A percentile compares a stretch with the other conserved stretches of the same genome.
phyloP scores from a whole-genome alignment of 495 filamentous ascomycete genomes.

The Talaromyces adpressus region DNA sequence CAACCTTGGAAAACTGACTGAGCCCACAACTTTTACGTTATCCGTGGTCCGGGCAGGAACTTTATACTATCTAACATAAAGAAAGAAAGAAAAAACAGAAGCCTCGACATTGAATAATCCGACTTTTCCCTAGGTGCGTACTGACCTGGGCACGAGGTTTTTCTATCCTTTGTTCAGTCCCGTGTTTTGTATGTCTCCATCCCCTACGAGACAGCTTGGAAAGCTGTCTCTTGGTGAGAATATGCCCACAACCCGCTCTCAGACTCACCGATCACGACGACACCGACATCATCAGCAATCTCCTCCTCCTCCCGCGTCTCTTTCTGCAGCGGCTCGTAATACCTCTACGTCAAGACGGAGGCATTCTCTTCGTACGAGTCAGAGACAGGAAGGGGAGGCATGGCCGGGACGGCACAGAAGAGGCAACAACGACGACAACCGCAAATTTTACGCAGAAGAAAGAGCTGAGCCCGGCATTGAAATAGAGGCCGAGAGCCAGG shows the following conservation, averaged over 20 bases:
- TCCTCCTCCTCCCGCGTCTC: neutral
- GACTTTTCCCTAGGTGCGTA: neutral
- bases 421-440: slow-evolving; percentile 12
- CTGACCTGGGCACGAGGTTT: neutral
- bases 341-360: neutral
- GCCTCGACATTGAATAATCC: neutral
- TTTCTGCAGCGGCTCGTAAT: neutral
- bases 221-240: slow-evolving; percentile 29
- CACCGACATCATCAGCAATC: neutral
- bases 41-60: neutral
- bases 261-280: slow-evolving; percentile 15
- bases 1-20: neutral
- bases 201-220: slow-evolving; percentile 31
- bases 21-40: neutral
- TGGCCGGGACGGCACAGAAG: slow-evolving; percentile 8
- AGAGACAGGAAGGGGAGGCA: slow-evolving; percentile 2
- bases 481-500: neutral
- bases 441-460: neutral
- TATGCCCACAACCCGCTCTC: slow-evolving; percentile 23
- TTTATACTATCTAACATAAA: neutral
- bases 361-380: neutral
- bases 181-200: slow-evolving; percentile 28
- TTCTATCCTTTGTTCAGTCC: neutral
- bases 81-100: neutral
- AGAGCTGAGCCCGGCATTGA: neutral